Base-by-base conservation (phyloP, 148 eudicot genomes). In the Silene conica region DNA sequence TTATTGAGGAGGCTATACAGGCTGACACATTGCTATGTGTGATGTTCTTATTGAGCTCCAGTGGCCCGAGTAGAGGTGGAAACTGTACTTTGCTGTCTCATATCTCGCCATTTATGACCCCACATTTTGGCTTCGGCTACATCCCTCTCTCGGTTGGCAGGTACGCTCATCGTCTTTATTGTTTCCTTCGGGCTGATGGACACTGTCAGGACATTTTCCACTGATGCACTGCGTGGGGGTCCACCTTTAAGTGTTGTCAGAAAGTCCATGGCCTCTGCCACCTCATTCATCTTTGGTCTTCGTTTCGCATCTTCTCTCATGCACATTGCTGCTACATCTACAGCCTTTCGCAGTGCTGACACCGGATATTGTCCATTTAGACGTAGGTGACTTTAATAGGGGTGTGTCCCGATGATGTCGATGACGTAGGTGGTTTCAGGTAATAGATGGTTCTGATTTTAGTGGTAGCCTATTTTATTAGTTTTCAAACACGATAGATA, bases 91-190 rank as follows among this genome's bases (percentile, higher is more conserved):
- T 78, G 82, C 12, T 74, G 82, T 67, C 75, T 80, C 83, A 84
- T 84, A 50, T 86, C 87, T 76, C 96, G 78, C 79, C 86, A 90
- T 20, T 83, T 81, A 73, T 88, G 88, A 54, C 90, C 96, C 96
- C 96, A 90, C 83, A 82, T 74, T 82, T 86, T 90, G 56, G 96
- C 96, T 75, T 90, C 96, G 16, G 89, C 96, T 46, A 90, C 85
- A 56, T 92, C 96, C 56, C 61, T 83, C 73, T 84, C 87, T 70
- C 96, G 73, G 12, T 84, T 87, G 31, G 65, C 38, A 48, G 73
- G 84, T 63, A 55, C 74, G 77, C 78, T 79, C 45, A 31, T 9
- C 45, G 65, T 63, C 63, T 65, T 71, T 12, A 11, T 14, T 22
- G 76, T 31, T 48, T 71, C 75, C 25, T 19, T 60, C 0, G 76